Conservation (phyloP, 1,284 basidiomycete genomes). For the Caloboletus inedulis region DNA sequence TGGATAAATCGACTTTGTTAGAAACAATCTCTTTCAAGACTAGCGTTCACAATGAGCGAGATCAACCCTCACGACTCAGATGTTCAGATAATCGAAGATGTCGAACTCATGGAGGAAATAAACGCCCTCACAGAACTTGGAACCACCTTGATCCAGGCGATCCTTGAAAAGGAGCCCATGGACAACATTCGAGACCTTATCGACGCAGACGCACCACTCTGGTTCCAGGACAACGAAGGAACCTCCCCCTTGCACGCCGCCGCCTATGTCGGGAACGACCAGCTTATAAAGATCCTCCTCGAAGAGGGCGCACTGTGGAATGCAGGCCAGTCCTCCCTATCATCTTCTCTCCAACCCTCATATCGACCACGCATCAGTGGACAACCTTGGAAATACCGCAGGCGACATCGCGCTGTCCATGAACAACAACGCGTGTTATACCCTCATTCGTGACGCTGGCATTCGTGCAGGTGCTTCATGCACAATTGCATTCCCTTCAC, state of each 20-base stretch:
- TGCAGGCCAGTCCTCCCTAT: conserved; percentile 49
- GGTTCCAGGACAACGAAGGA: conserved; percentile 87
- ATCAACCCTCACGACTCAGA: conserved; percentile 2
- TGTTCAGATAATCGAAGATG: conserved; percentile 18
- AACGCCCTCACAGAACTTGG: conserved; percentile 51
- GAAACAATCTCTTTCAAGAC: background rate
- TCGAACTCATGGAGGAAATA: conserved; percentile 37
- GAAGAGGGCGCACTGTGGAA: conserved; percentile 92
- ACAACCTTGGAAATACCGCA: conserved; percentile 76
- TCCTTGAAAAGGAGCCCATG: conserved; percentile 51
- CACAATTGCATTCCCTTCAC: background rate
- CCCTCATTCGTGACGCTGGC: conserved; percentile 79
- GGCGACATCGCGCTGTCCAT: conserved; percentile 86
- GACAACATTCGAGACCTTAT: conserved; percentile 54
- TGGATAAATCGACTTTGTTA: background rate
- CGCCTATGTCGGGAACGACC: conserved; percentile 66
- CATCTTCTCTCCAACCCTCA: background rate
- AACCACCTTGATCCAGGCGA: conserved; percentile 53
- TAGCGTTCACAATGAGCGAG: conserved; percentile 10
- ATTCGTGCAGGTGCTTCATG: conserved; percentile 68
- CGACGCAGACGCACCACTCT: conserved; percentile 78
- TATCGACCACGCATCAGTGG: conserved; percentile 47
- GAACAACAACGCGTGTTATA: conserved; percentile 75
- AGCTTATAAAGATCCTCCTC: conserved; percentile 66
- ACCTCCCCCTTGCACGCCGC: conserved; percentile 89